A percentile compares a stretch with the other conserved stretches of the same genome.
These are phyloP conservation scores for Centrapalus pauciflorus DNA, from an alignment of 129 eudicot genomes.

Conservation along the genomic window DNA sequence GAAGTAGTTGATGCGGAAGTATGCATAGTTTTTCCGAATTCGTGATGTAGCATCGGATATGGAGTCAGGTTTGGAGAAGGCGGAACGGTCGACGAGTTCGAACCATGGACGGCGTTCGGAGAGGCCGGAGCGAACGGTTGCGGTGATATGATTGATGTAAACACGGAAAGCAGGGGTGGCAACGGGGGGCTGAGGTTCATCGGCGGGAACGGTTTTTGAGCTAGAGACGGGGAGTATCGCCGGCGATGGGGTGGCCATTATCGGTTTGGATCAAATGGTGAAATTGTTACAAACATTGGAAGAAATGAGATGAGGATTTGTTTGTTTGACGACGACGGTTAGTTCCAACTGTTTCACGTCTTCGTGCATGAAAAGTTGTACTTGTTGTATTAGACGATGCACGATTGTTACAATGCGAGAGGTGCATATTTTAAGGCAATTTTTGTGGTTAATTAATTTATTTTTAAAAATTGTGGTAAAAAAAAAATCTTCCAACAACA, in stretches of 20 bases:
- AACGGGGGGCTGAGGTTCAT: slow-evolving; percentile 24
- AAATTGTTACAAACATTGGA: background rate
- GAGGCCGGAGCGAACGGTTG: slow-evolving; percentile 48
- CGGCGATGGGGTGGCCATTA: slow-evolving; percentile 40
- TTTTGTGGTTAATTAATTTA: slow-evolving; percentile 3
- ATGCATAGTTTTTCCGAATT: slow-evolving; percentile 65
- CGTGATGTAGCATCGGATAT: slow-evolving; percentile 69
- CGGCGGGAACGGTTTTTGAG: slow-evolving; percentile 18
- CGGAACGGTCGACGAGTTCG: slow-evolving; percentile 70
- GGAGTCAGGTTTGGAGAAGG: slow-evolving; percentile 82
- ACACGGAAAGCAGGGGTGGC: slow-evolving; percentile 53
- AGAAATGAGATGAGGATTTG: background rate
- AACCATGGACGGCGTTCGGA: slow-evolving; percentile 79
- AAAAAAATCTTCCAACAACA: no score
- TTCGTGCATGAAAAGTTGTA: background rate
- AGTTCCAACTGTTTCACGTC: background rate
- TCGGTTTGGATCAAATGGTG: background rate
- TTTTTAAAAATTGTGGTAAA: background rate
- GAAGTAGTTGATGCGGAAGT: slow-evolving; percentile 76
- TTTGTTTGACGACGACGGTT: background rate
- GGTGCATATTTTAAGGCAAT: background rate
- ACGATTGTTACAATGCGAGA: background rate
- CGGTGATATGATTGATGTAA: slow-evolving; percentile 41
- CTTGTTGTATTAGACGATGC: background rate
- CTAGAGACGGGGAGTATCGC: slow-evolving; percentile 41